Evolutionary conservation across 257 asterid genomes (phyloP), one percentile per base, ranked within the genome.

Genomic region (Mitragyna speciosa): DNA sequence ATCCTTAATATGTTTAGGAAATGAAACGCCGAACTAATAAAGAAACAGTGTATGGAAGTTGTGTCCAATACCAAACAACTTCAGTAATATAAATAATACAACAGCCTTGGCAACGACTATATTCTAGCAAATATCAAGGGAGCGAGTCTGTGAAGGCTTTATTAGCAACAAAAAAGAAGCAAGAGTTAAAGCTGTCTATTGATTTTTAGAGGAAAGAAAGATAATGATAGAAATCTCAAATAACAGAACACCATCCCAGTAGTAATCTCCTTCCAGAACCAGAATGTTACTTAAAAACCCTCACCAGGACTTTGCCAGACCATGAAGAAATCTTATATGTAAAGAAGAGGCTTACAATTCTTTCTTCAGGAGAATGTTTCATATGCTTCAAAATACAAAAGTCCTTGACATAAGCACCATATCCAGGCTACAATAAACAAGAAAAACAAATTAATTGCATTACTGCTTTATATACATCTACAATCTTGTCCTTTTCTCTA

Each of bases 371-470:
- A 58, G 93, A 71, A 79, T 80, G 75, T 82, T 81, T 90, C 43
- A 84, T 56, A 80, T 78, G 80, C 86, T 90, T 92, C 47, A 91
- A 76, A 73, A 96, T 88, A 84, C 85, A 87, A 89, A 96, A 94
- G 87, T 91, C 98, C 79, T 81, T 86, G 79, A 92, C 85, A 71
- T 85, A 92, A 77, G 97, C 91, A 65, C 92, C 95, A 79, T 65
- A 94, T 79, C 99, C 98, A 87, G 99, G 90, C 99, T 94, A 85
- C 92, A 92, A 81, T 28, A 48, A 26, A 12, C 79, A 85, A 56
- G 59, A 73, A 83, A 75, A 48, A 63, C n/a, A 36, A n/a, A 78
- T 78, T 28, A 77, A 66, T 79, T 36, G 47, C 15, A 75, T 79
- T 63, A 85, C 72, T 73, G 31, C 52, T 48, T 51, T 58, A 59